These are phyloP conservation scores for Boletus subcaerulescens DNA, from an alignment of 768 basidiomycete genomes.

Conservation along the genomic window DNA sequence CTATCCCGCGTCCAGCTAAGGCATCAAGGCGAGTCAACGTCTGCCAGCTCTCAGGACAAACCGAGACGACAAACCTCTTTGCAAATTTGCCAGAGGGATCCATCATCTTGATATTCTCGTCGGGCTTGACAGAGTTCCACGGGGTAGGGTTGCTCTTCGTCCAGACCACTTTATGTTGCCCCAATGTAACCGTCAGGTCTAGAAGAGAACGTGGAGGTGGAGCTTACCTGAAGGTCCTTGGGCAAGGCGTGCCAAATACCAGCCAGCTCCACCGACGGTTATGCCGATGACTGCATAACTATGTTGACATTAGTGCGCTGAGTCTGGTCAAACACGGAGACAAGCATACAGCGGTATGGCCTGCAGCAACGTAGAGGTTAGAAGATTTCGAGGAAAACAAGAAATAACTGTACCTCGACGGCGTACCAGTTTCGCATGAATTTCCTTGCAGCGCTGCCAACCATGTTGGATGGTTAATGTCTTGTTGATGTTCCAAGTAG, in stretches of 20 bases:
- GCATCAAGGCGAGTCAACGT: conserved; percentile 1
- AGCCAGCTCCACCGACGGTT: conserved; percentile 54
- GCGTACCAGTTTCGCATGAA: conserved; percentile 45
- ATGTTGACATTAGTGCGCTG: conserved; percentile 10
- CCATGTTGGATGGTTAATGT: conserved; percentile 22
- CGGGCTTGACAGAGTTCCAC: conserved; percentile 78
- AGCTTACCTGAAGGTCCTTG: conserved; percentile 49
- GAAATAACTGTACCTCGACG: conserved; percentile 36
- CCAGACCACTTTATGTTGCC: conserved; percentile 47
- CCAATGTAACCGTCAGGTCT: neutral
- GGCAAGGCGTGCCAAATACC: conserved; percentile 69
- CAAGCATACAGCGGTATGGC: conserved; percentile 47
- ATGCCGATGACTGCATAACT: conserved; percentile 52
- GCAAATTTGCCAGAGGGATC: conserved; percentile 72
- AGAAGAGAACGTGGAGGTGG: neutral
- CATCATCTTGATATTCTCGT: conserved; percentile 72
- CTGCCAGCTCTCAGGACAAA: neutral
- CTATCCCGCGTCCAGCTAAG: conserved; percentile 74
- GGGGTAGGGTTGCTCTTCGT: conserved; percentile 76
- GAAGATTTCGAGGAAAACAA: neutral
- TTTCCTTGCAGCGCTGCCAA: conserved; percentile 17
- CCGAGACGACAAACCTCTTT: conserved; percentile 44
- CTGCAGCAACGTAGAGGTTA: conserved; percentile 24
- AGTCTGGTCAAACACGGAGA: conserved; percentile 4
- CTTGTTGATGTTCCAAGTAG: neutral